Conservation (phyloP, 805 yeast genomes). For the Pichia sporocuriosa region DNA sequence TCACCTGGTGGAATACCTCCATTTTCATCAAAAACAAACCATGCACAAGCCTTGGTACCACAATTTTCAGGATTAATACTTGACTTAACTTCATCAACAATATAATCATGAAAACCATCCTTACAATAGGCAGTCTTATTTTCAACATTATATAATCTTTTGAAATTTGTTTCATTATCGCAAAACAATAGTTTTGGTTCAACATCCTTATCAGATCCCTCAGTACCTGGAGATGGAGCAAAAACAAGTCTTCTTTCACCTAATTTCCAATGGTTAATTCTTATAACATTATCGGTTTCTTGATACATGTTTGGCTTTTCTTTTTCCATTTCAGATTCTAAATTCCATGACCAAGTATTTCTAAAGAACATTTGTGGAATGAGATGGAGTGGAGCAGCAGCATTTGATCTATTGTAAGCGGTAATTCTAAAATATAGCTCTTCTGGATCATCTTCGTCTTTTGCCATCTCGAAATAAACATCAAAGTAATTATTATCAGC, state of each 20-base stretch:
- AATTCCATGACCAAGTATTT: slow-evolving; percentile 93
- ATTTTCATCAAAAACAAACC: slow-evolving; percentile 69
- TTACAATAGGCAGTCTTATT: slow-evolving; percentile 60
- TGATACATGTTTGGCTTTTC: slow-evolving; percentile 44
- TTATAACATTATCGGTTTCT: slow-evolving; percentile 41
- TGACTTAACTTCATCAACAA: slow-evolving; percentile 51
- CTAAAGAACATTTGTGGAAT: slow-evolving; percentile 79
- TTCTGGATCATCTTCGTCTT: slow-evolving; percentile 72
- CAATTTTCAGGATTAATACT: slow-evolving; percentile 61
- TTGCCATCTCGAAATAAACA: slow-evolving; percentile 84
- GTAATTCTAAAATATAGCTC: slow-evolving; percentile 78
- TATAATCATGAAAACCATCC: slow-evolving; percentile 86
- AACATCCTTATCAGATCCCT: slow-evolving; percentile 54
- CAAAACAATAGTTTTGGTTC: slow-evolving; percentile 77
- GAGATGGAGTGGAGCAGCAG: slow-evolving; percentile 83
- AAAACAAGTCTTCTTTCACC: slow-evolving; percentile 62
- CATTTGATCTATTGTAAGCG: slow-evolving; percentile 76
- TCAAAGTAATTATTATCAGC: slow-evolving; percentile 76
- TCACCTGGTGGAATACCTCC: slow-evolving; percentile 84
- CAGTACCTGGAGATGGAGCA: slow-evolving; percentile 78
- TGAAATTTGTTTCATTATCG: slow-evolving; percentile 79
- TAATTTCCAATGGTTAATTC: slow-evolving; percentile 59
- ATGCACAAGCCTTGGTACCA: slow-evolving; percentile 85
- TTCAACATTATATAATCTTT: slow-evolving; percentile 56
- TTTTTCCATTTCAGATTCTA: slow-evolving; percentile 41